These are phyloP conservation scores for Trichoderma sp. DNA, from an alignment of 2,329 filamentous ascomycete species.

Conservation along the genomic window DNA sequence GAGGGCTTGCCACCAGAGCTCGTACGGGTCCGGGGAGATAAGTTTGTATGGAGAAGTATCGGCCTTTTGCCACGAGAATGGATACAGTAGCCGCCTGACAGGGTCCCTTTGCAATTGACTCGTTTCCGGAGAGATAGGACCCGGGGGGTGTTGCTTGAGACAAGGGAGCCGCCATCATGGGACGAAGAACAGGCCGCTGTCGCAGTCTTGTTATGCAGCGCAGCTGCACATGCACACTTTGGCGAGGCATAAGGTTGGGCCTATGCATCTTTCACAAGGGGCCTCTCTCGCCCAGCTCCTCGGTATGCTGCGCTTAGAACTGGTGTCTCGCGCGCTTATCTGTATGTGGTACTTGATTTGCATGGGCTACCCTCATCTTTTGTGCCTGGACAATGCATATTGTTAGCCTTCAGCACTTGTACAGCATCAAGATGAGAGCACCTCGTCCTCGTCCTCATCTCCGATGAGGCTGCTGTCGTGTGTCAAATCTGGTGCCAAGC, in stretches of 20 bases:
- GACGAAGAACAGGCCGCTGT: background rate
- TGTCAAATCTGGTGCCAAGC: background rate
- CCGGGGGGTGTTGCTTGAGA: background rate
- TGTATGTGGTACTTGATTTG: background rate
- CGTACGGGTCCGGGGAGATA: background rate
- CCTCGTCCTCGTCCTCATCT: background rate
- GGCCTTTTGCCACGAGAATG: conserved; percentile 11
- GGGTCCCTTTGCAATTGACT: conserved; percentile 9
- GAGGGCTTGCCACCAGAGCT: background rate
- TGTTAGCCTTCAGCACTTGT: background rate
- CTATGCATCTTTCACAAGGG: background rate
- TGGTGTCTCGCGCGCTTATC: background rate
- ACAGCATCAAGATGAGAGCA: background rate
- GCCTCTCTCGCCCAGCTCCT: background rate
- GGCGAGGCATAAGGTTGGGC: background rate
- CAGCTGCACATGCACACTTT: background rate
- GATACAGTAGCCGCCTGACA: background rate
- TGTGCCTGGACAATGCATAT: background rate
- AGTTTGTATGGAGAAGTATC: background rate
- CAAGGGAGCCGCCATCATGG: background rate
- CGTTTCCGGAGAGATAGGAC: background rate
- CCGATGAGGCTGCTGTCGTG: background rate
- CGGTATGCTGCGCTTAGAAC: background rate
- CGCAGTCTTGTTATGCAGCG: background rate
- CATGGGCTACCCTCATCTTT: background rate